These are phyloP conservation scores for Globisporangium solare DNA, from an alignment of 352 stramenopile genomes.

Conservation along the genomic window DNA sequence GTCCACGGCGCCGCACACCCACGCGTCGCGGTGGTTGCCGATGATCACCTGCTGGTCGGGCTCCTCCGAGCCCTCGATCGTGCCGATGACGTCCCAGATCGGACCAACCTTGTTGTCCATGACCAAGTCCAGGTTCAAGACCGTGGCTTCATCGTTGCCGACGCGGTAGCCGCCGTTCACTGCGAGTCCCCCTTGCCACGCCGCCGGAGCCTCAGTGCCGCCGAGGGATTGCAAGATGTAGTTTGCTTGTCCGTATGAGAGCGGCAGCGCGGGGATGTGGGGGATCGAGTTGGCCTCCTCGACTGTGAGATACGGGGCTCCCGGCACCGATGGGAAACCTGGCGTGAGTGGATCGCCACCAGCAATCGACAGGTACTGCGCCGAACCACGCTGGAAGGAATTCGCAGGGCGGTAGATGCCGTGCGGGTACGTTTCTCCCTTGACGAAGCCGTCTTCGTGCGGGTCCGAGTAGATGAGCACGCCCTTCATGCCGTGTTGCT, in stretches of 20 bases:
- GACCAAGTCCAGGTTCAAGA: conserved; percentile 54
- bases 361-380: conserved; percentile 75
- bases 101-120: conserved; percentile 75
- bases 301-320: conserved; percentile 31
- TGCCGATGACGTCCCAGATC: conserved; percentile 88
- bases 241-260: conserved; percentile 81
- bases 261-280: conserved; percentile 53
- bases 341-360: conserved; percentile 71
- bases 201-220: conserved; percentile 42
- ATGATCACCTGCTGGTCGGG: conserved; percentile 75
- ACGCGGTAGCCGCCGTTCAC: conserved; percentile 68
- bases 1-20: conserved; percentile 86
- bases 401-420: conserved; percentile 71
- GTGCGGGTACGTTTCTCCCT: conserved; percentile 68
- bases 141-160: conserved; percentile 57
- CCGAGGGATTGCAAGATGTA: conserved; percentile 68
- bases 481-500: conserved; percentile 66
- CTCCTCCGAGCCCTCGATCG: conserved; percentile 53
- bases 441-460: conserved; percentile 68
- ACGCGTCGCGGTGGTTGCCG: conserved; percentile 90
- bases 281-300: conserved; percentile 59
- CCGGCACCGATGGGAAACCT: conserved; percentile 41
- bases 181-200: conserved; percentile 60
- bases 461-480: conserved; percentile 90
- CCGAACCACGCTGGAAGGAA: conserved; percentile 83